Base-by-base conservation (phyloP, 768 basidiomycete species). In the Melanogaster broomeanus region DNA sequence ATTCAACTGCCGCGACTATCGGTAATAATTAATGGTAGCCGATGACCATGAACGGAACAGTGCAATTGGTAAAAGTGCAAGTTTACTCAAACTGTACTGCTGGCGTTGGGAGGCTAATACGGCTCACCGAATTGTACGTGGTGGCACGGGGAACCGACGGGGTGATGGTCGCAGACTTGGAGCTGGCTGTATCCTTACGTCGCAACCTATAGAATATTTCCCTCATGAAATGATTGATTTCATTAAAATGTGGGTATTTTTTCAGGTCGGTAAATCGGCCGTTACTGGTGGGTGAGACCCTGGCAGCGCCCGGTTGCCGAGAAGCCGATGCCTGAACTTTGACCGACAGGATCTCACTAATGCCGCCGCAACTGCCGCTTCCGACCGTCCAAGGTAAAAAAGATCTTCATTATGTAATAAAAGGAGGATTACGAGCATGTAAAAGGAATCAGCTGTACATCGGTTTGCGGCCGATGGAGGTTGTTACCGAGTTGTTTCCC, bases 401-500 rank as follows among this genome's bases (percentile, higher is more conserved):
- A 12, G 28, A 30, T 30, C 28, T 18, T 45, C 18, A 54, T 56
- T 48, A 56, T 38, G 19, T 56, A 46, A 53, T 33, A 37, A 41
- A 19, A 19, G 28, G 34, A 35, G 51, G 33, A 46, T 25, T 22
- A 42, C 18, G 24, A 13, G 27, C 33, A 55, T 55, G 53, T 51
- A 55, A 55, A 55, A 41, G 35, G 48, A 39, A 51, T 45, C 39
- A 42, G 45, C 44, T 38, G 42, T 24, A 43, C 56, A 57, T 57
- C 56, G 56, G 56, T 58, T 58, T 58, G 41, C 56, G 56, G 56
- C 56, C 56, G 56, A 58, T 31, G 31, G 15, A 45, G 48, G 49
- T 45, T 35, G 49, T 53, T 57, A 42, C 47, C 49, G 52, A 45
- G 48, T 53, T 45, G 41, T 53, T 53, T 57, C 47, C 47, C 49